phyloP scores from a whole-genome alignment of 768 basidiomycete genomes.

The Daedaleopsis nitida region DNA sequence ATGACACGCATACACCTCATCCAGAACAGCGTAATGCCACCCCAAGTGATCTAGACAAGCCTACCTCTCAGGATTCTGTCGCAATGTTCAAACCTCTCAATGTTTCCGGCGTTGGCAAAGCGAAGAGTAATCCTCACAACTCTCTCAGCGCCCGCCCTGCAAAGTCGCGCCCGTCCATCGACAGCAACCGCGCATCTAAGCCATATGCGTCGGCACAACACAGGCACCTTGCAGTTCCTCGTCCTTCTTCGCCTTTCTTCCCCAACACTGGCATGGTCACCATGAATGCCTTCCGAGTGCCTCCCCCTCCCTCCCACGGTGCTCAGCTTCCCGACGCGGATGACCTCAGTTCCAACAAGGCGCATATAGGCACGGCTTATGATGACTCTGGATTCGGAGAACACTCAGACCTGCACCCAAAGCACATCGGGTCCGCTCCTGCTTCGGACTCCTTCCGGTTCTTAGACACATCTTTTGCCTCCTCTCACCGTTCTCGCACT shows the following conservation, averaged over 20 bases:
- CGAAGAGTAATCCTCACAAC: conserved; percentile 6
- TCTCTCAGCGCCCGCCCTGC: not conserved
- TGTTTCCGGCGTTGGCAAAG: conserved; percentile 21
- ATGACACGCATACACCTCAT: not conserved
- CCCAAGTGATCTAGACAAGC: not conserved
- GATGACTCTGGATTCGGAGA: not conserved
- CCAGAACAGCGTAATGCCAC: not conserved
- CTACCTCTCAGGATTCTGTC: not conserved
- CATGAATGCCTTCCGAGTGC: conserved; percentile 9
- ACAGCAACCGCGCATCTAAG: conserved; percentile 15
- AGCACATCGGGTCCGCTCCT: not conserved
- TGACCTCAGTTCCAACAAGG: conserved; percentile 21
- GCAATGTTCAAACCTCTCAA: conserved; percentile 29
- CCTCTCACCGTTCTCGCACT: conserved; percentile 8
- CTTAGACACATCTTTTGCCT: conserved; percentile 4
- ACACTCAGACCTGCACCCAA: not conserved
- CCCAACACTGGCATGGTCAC: conserved; percentile 5
- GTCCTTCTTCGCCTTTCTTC: conserved; percentile 25
- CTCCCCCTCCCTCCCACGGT: conserved; percentile 6
- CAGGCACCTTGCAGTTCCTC: conserved; percentile 9
- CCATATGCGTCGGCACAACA: conserved; percentile 10
- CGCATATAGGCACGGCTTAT: conserved; percentile 28
- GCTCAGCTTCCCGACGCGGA: conserved; percentile 10
- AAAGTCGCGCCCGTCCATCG: conserved; percentile 17
- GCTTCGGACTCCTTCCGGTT: conserved; percentile 1